These are phyloP conservation scores for Sisymbrium irio DNA, from an alignment of 345 rosid genomes.

Conservation along the genomic window DNA sequence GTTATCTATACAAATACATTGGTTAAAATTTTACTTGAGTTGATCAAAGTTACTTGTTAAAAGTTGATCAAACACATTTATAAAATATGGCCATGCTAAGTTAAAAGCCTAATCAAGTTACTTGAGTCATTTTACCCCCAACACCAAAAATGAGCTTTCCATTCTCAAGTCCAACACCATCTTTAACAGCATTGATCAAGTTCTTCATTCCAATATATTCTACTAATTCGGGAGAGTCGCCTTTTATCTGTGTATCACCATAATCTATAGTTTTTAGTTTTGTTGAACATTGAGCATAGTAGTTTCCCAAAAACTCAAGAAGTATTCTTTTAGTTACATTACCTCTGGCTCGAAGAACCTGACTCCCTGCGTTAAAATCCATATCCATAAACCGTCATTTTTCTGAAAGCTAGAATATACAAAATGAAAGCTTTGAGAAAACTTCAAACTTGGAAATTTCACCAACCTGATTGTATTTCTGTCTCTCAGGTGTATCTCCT, in stretches of 20 bases:
- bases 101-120: not conserved
- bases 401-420: not conserved
- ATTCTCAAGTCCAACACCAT: constrained; percentile 61
- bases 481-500: constrained; percentile 97
- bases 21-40: not conserved
- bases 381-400: not conserved
- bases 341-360: constrained; percentile 99
- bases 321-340: not conserved
- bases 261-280: constrained; percentile 12
- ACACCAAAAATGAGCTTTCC: constrained; percentile 79
- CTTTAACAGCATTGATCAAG: constrained; percentile 71
- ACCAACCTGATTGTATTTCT: constrained; percentile 80
- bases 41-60: too few species aligned
- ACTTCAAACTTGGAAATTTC: not conserved
- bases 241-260: constrained; percentile 65
- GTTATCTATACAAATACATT: constrained; percentile 42
- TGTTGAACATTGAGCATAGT: not conserved
- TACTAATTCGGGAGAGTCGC: constrained; percentile 92
- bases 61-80: too few species aligned
- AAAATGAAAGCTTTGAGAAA: not conserved
- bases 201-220: constrained; percentile 86
- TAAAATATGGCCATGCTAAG: not conserved
- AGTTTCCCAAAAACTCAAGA: constrained; percentile 3
- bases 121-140: constrained; percentile 49
- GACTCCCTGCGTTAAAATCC: constrained; percentile 64